A percentile compares a stretch with the other conserved stretches of the same genome.
Evolutionary conservation across 2,329 filamentous ascomycete species (phyloP).

Genomic region (Dendrostoma leiphaemia): DNA sequence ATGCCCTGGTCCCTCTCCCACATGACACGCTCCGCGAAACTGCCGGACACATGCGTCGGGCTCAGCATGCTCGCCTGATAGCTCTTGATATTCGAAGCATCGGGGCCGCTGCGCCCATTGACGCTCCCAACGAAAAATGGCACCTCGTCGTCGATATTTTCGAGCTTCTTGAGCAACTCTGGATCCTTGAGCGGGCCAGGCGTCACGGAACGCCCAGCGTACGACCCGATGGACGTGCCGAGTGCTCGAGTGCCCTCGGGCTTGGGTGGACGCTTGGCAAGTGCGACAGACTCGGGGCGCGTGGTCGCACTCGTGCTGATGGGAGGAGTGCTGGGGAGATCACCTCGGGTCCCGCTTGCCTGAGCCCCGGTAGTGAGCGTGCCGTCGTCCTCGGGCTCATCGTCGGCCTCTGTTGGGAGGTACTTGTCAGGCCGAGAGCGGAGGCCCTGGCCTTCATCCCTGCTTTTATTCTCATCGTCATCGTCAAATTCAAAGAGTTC

Average conservation of each 20-base stretch:
- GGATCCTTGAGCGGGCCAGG: slow-evolving; percentile 17
- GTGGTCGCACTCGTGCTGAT: slow-evolving; percentile 1
- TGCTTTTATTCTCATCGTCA: not conserved
- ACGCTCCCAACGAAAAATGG: slow-evolving; percentile 42
- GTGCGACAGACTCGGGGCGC: not conserved
- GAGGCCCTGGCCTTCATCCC: slow-evolving; percentile 1
- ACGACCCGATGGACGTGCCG: slow-evolving; percentile 34
- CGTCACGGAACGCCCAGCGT: slow-evolving; percentile 36
- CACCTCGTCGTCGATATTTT: slow-evolving; percentile 32
- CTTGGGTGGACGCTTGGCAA: slow-evolving; percentile 8
- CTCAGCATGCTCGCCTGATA: slow-evolving; percentile 26
- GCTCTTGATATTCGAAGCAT: slow-evolving; percentile 27
- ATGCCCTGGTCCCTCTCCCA: slow-evolving; percentile 12
- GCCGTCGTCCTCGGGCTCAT: not conserved
- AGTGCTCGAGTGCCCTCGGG: slow-evolving; percentile 18
- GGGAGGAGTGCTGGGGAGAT: slow-evolving; percentile 1
- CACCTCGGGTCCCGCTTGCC: not conserved
- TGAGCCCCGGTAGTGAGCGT: not conserved
- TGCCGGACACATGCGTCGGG: slow-evolving; percentile 21
- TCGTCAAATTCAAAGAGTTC: slow-evolving; percentile 14
- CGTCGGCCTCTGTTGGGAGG: not conserved
- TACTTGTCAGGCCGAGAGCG: slow-evolving; percentile 7
- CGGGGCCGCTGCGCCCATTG: slow-evolving; percentile 27
- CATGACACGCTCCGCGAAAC: slow-evolving; percentile 28
- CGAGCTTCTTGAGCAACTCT: slow-evolving; percentile 29